These are phyloP conservation scores for Umbelopsis vinacea DNA, from an alignment of 192 early-diverging fungal genomes.

Conservation along the genomic window DNA sequence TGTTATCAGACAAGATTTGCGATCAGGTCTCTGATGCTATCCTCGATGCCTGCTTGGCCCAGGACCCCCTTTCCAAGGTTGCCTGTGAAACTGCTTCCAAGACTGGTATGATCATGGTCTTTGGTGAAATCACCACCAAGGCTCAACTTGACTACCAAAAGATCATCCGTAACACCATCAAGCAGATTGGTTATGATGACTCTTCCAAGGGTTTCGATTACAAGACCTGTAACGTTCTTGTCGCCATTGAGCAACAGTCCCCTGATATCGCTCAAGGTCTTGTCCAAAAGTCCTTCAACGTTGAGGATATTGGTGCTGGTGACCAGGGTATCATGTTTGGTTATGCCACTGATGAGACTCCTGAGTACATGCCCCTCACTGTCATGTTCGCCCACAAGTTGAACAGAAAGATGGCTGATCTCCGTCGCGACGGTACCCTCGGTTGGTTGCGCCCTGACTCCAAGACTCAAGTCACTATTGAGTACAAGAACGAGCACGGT, in stretches of 20 bases:
- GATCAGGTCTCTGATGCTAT: constrained; percentile 99
- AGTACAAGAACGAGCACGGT: constrained; percentile 95
- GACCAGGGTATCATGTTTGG: constrained; percentile 97
- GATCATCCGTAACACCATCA: constrained; percentile 98
- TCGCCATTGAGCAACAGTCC: constrained; percentile 99
- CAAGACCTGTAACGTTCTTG: constrained; percentile 99
- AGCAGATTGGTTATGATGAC: constrained; percentile 99
- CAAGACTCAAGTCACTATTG: constrained; percentile 99
- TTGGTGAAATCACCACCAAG: constrained; percentile 99
- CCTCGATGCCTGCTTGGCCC: constrained; percentile 92
- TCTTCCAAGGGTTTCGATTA: constrained; percentile 99
- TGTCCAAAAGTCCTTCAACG: constrained; percentile 85
- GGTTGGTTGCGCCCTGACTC: constrained; percentile 97
- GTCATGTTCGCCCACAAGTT: constrained; percentile 96
- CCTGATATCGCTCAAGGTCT: constrained; percentile 99
- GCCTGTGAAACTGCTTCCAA: constrained; percentile 99
- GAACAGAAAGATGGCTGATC: constrained; percentile 94
- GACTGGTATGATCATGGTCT: constrained; percentile 99
- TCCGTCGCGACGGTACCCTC: constrained; percentile 89
- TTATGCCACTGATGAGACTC: constrained; percentile 99
- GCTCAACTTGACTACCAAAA: constrained; percentile 98
- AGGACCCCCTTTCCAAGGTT: constrained; percentile 97
- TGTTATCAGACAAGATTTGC: constrained; percentile 91
- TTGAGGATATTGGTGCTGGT: constrained; percentile 99
- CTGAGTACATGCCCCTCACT: constrained; percentile 98